Evolutionary conservation across 148 eudicot species (phyloP), one percentile per base, ranked within the genome.

Genomic region (Rhododendron henanense): DNA sequence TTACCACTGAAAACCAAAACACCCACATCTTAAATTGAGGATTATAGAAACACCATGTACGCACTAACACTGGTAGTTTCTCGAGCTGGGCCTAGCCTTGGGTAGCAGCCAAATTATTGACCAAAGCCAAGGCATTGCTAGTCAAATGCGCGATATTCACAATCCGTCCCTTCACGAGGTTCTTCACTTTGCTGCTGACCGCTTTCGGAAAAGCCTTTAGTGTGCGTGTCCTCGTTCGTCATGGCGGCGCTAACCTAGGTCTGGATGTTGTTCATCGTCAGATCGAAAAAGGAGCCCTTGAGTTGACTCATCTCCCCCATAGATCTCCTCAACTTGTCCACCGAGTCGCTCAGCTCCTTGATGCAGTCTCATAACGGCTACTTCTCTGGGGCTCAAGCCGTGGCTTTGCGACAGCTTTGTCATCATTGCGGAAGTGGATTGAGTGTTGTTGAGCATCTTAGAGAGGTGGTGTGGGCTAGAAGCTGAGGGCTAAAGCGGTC

Each of bases 221-320:
- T 81, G 82, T 91, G 89, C 7, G 91, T 91, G 78, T 85, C 82
- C 2, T 88, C 86, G 37, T 91, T 73, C 0, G 91, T 88, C 85
- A 91, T 74, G 53, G 91, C 91, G 37, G 89, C 88, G 50, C 92
- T 91, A 6, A 88, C 90, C 91, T 91, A 88, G 11, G 91, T 89
- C 75, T 91, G 88, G 13, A 91, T 77, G 77, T 91, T 74, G 84
- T 16, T 83, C 82, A 91, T 84, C 39, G 21, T 67, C 1, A 87
- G 25, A 45, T 59, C 78, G 45, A 84, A 77, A 63, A 77, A 74
- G 5, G 73, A 48, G 55, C 57, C 81, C 47, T 35, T 87, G 47
- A 87, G 73, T 14, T 87, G 63, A 51, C 31, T 53, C 88, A 87
- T 90, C 74, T 90, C 91, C 39, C 75, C 80, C 1, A 90, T 71